A percentile compares a stretch with the other conserved stretches of the same genome.
Evolutionary conservation across 106 monocot genomes (phyloP).

Genomic region (Platanthera guangdongensis): DNA sequence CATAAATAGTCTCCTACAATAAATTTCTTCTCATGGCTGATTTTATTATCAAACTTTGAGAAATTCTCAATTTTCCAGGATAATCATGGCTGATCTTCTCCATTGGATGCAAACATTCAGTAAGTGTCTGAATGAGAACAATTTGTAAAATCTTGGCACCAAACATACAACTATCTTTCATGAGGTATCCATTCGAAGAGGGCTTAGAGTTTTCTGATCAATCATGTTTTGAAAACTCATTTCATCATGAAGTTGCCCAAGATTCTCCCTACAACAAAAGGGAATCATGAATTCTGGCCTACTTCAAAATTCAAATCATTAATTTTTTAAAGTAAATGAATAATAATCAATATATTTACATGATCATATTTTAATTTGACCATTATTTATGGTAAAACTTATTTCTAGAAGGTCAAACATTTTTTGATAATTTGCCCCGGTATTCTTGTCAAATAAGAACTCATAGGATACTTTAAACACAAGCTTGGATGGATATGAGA

Average conservation of each 20-base stretch:
- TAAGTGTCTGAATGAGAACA: no score
- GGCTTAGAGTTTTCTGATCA: not conserved
- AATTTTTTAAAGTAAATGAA: no score
- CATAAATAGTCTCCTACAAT: not conserved
- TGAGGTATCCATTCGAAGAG: not conserved
- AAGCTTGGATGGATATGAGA: not conserved
- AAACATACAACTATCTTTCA: constrained; percentile 6
- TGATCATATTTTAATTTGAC: no score
- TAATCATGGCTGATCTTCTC: constrained; percentile 9
- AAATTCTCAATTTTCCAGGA: constrained; percentile 7
- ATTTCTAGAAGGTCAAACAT: no score
- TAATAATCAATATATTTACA: no score
- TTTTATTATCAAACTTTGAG: constrained; percentile 2
- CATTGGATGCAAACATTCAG: not conserved
- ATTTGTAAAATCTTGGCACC: no score
- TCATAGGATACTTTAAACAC: constrained; percentile 6
- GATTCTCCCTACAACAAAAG: not conserved
- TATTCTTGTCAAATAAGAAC: constrained; percentile 5
- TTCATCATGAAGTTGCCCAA: constrained; percentile 1
- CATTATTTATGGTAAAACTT: no score
- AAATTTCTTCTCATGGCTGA: constrained; percentile 2
- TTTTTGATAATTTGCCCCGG: not conserved
- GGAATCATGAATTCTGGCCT: not conserved
- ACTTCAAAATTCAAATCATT: not conserved
- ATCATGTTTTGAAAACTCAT: not conserved